Evolutionary conservation across 208 protist species (phyloP).

Genomic region (Leptomonas seymouri): DNA sequence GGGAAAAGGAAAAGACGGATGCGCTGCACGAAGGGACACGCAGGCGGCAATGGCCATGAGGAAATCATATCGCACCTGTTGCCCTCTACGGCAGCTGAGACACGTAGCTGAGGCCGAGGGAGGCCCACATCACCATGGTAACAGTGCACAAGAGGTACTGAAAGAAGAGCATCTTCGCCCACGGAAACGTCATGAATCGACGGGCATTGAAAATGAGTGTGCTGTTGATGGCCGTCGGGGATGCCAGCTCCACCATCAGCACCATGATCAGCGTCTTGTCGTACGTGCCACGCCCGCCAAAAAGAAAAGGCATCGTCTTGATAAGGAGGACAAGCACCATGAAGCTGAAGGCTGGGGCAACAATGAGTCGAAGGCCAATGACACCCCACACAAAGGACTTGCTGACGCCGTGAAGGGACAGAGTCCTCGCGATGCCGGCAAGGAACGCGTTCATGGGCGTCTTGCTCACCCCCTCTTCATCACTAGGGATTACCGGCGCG

Average conservation of each 20-base stretch:
- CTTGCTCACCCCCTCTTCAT: slow-evolving; percentile 11
- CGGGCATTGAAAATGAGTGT: slow-evolving; percentile 64
- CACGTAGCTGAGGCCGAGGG: slow-evolving; percentile 48
- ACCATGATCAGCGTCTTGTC: slow-evolving; percentile 75
- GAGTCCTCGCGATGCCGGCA: slow-evolving; percentile 20
- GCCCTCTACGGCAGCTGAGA: slow-evolving; percentile 15
- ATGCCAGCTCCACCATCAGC: slow-evolving; percentile 63
- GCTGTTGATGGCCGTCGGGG: slow-evolving; percentile 83
- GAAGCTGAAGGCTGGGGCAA: slow-evolving; percentile 63
- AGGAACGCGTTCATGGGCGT: slow-evolving; percentile 12
- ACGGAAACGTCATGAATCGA: slow-evolving; percentile 69
- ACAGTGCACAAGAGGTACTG: slow-evolving; percentile 71
- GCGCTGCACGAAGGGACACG: too few species aligned
- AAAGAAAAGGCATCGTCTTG: slow-evolving; percentile 50
- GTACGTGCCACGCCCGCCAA: slow-evolving; percentile 40
- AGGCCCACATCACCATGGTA: slow-evolving; percentile 66
- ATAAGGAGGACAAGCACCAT: slow-evolving; percentile 43
- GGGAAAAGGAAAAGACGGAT: too few species aligned
- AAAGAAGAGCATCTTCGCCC: slow-evolving; percentile 82
- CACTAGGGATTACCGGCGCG: slow-evolving; percentile 2
- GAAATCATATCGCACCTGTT: too few species aligned
- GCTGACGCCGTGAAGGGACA: slow-evolving; percentile 46
- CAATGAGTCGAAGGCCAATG: slow-evolving; percentile 57
- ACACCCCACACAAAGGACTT: slow-evolving; percentile 68
- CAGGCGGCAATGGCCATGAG: too few species aligned